Percentiles rank a stretch among this genome's conserved stretches.
phyloP scores from a whole-genome alignment of 2,329 filamentous ascomycete species.

The Pseudogymnoascus sp. region DNA sequence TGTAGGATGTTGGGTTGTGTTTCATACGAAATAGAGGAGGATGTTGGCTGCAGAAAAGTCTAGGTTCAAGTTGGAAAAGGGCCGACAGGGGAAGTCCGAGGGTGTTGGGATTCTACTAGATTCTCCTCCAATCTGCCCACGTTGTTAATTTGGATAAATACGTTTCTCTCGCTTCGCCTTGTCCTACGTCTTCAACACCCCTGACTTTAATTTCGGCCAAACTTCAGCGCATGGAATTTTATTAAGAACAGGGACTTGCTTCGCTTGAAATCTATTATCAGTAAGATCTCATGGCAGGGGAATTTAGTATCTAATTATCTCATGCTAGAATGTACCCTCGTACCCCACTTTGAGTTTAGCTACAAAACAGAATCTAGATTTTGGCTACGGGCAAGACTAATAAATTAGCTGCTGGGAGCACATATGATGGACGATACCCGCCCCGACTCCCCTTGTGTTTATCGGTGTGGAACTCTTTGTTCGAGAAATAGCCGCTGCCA shows the following conservation, averaged over 20 bases:
- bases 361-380: neutral
- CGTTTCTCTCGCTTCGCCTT: neutral
- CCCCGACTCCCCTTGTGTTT: neutral
- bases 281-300: neutral
- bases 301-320: neutral
- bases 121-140: neutral
- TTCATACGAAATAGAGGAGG: neutral
- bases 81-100: neutral
- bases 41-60: neutral
- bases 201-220: neutral
- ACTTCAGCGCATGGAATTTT: neutral
- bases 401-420: neutral
- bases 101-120: neutral
- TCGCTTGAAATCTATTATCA: neutral
- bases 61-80: neutral
- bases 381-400: neutral
- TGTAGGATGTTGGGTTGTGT: neutral
- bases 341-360: neutral
- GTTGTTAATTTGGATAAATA: neutral
- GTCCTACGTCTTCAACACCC: neutral
- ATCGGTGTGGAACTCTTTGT: neutral
- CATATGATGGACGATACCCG: neutral
- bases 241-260: neutral
- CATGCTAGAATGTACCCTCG: neutral
- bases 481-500: neutral